Conservation (phyloP, 108 stramenopile species). For the Mediolabrus comicus region DNA sequence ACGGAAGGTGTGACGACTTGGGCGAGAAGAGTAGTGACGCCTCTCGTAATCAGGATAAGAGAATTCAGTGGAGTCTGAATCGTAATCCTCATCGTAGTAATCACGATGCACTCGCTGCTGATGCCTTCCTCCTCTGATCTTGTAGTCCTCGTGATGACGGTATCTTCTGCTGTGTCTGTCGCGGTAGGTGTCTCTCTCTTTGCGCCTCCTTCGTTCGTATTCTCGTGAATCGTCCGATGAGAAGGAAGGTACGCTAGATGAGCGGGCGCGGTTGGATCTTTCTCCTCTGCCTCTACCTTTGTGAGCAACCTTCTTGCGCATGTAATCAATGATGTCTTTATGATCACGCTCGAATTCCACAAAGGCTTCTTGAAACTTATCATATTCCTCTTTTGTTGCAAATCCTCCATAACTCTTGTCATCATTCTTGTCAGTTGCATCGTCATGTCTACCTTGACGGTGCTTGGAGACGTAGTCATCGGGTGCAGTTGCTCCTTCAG, state of each 20-base stretch:
- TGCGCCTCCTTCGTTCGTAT: not conserved
- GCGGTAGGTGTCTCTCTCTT: not conserved
- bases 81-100: not conserved
- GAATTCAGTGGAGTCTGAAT: not conserved
- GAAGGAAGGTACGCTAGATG: not conserved
- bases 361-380: not conserved
- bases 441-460: not conserved
- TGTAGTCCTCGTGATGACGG: not conserved
- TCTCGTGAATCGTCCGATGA: not conserved
- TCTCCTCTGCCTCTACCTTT: not conserved
- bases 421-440: not conserved
- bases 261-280: not conserved
- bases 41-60: not conserved
- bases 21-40: not conserved
- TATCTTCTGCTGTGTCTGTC: not conserved
- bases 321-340: not conserved
- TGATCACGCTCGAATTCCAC: not conserved
- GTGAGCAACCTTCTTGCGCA: not conserved
- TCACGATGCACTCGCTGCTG: not conserved
- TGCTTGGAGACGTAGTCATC: not conserved
- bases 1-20: not conserved
- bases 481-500: not conserved
- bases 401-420: not conserved
- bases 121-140: not conserved
- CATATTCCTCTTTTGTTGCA: not conserved